A percentile compares a stretch with the other conserved stretches of the same genome.
phyloP scores from a whole-genome alignment of 495 filamentous ascomycete species.

The Aspergillus asperescens region DNA sequence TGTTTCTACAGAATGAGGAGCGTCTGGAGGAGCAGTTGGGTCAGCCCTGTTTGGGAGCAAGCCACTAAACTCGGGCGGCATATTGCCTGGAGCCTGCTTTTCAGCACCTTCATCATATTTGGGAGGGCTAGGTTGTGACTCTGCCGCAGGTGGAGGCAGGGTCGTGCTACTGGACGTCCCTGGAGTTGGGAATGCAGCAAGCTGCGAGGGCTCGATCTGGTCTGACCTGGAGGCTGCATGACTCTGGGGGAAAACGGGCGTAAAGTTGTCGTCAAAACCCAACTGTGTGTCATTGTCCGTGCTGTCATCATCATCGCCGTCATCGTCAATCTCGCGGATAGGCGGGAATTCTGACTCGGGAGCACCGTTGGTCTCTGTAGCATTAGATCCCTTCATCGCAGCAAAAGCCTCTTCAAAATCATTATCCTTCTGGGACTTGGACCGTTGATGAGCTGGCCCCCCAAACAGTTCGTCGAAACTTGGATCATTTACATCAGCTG shows the following conservation, averaged over 20 bases:
- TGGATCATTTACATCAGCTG: constrained; percentile 26
- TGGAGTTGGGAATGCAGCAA: constrained; percentile 39
- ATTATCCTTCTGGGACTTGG: constrained; percentile 52
- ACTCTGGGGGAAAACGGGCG: constrained; percentile 59
- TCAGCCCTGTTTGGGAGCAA: constrained; percentile 60
- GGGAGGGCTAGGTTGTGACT: constrained; percentile 61
- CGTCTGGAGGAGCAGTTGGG: constrained; percentile 50
- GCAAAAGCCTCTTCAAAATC: constrained; percentile 49
- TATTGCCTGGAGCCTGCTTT: constrained; percentile 32
- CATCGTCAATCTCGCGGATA: constrained; percentile 75
- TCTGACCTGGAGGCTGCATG: constrained; percentile 18
- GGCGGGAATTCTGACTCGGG: constrained; percentile 77
- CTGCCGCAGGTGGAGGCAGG: constrained; percentile 42
- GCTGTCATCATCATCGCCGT: constrained; percentile 65
- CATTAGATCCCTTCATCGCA: constrained; percentile 28
- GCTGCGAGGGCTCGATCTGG: constrained; percentile 37
- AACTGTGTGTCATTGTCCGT: constrained; percentile 59
- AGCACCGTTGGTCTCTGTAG: constrained; percentile 27
- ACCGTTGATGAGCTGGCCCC: constrained; percentile 49
- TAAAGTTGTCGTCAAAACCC: constrained; percentile 92
- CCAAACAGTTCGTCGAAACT: constrained; percentile 53
- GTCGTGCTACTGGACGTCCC: constrained; percentile 24
- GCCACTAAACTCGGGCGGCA: constrained; percentile 58
- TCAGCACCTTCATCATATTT: constrained; percentile 50
- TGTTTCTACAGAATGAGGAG: constrained; percentile 42